Conservation (phyloP, 2,329 filamentous ascomycete genomes). For the Phoma sp. region DNA sequence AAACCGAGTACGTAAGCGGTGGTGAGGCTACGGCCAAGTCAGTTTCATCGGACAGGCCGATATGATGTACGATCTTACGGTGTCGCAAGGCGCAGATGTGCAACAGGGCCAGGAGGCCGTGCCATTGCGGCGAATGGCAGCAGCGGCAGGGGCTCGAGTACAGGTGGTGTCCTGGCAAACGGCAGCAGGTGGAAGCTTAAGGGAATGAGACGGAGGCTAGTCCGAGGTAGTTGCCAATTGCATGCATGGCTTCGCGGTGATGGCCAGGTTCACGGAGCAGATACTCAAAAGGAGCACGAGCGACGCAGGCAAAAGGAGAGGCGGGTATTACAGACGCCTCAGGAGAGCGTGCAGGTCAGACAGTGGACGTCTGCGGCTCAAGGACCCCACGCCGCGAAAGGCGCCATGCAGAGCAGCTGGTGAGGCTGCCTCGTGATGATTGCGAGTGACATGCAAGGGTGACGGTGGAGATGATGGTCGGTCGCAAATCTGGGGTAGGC, state of each 20-base stretch:
- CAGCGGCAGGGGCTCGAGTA: background rate
- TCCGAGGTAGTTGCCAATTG: constrained; percentile 9
- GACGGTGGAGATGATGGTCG: constrained; percentile 12
- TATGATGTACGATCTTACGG: constrained; percentile 2
- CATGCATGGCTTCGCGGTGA: constrained; percentile 13
- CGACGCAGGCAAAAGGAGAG: constrained; percentile 4
- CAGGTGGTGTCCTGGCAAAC: background rate
- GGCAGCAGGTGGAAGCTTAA: constrained; percentile 26
- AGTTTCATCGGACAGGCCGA: constrained; percentile 7
- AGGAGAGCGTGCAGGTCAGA: background rate
- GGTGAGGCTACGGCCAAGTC: constrained; percentile 21
- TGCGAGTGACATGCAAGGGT: constrained; percentile 15
- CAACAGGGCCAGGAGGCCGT: constrained; percentile 1
- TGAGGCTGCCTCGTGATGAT: background rate
- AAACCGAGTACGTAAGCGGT: constrained; percentile 41
- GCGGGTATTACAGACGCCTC: background rate
- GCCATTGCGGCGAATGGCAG: constrained; percentile 14
- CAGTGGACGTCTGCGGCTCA: background rate
- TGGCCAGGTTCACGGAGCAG: constrained; percentile 17
- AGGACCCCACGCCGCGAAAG: background rate
- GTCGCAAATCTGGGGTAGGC: constrained; percentile 10
- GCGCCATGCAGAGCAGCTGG: background rate
- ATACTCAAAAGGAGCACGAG: constrained; percentile 7
- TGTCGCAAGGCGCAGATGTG: constrained; percentile 16
- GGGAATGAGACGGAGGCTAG: constrained; percentile 10